Evolutionary conservation across 2,329 filamentous ascomycete genomes (phyloP).

Genomic region (Paraphoma chrysanthemicola): DNA sequence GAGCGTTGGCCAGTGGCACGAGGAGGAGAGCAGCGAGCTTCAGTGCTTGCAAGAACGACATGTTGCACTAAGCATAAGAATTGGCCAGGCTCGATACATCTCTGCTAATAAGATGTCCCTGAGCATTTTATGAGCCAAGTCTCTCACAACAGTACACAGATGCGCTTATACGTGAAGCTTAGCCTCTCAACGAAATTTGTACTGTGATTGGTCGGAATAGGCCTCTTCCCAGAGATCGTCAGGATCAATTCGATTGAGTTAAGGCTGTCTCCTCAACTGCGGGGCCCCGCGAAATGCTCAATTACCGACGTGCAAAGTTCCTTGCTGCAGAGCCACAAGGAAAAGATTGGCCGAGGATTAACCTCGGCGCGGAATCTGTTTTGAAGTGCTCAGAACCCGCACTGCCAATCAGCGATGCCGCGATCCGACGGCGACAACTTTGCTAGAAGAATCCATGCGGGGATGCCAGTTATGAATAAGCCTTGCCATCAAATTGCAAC

Average conservation of each 20-base stretch:
- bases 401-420: too few relatives aligned
- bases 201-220: slow-evolving; percentile 12
- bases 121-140: slow-evolving; percentile 1
- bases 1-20: slow-evolving; percentile 2
- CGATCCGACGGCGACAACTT: too few relatives aligned
- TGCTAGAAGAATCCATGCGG: too few relatives aligned
- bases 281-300: slow-evolving; percentile 14
- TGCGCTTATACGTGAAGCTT: slow-evolving; percentile 7
- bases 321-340: neutral
- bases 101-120: neutral
- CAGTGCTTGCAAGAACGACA: neutral
- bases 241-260: neutral
- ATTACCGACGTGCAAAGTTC: neutral
- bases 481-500: too few relatives aligned
- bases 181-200: neutral
- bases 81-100: neutral
- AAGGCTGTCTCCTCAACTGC: slow-evolving; percentile 1
- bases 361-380: too few relatives aligned
- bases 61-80: neutral
- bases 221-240: slow-evolving; percentile 7
- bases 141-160: neutral
- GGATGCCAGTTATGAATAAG: too few relatives aligned
- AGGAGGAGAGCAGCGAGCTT: slow-evolving; percentile 8
- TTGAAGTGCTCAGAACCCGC: neutral
- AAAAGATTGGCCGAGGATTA: neutral